Base-by-base conservation (phyloP, 352 stramenopile genomes). In the Lagenidium giganteum region DNA sequence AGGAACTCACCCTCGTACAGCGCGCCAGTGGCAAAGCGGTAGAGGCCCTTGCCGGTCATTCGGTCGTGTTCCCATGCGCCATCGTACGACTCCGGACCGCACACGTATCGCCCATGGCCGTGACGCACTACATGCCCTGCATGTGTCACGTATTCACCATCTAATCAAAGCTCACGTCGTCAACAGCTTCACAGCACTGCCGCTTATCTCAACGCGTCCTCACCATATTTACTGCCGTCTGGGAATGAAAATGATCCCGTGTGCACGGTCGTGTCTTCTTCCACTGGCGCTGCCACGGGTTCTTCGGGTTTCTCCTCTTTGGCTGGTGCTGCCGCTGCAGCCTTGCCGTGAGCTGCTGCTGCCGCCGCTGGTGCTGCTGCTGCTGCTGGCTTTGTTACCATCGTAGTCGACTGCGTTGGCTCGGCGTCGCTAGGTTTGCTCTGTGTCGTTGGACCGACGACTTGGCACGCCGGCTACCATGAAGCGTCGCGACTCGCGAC, bases 1-100 rank as follows among this genome's bases (percentile, higher is more conserved):
- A 70, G 43, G 51, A 95, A 91, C 31, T 79, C 68, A 35, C 83
- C 83, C 53, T 92, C 71, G 47, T 92, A 95, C 8, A 51, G 49
- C 4, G 78, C 74, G 16, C 83, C 76, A 8, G 75, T 81, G 14
- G 78, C 83, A 27, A 91, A 91, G 17, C 29, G 34, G 44, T 86
- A 89, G 5, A 66, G 48, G 29, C 80, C 79, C 4, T 45, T 54
- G 30, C 78, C 76, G 38, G 88, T 70, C 79, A 92, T 92, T 23
- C 62, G 44, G 51, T 92, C 76, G 8, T 64, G 57, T 8, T 70
- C 50, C 76, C 76, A 92, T 25, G 69, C 50, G 25, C 75, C 73
- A 7, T 75, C 57, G 51, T 87, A 91, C 41, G 45, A 61, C 62
- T 91, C 78, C 0, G 72, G 70, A 4, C 78, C 78, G 34, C 61